Conservation (phyloP, 345 rosid genomes). For the Cardamine chenopodiifolia region DNA sequence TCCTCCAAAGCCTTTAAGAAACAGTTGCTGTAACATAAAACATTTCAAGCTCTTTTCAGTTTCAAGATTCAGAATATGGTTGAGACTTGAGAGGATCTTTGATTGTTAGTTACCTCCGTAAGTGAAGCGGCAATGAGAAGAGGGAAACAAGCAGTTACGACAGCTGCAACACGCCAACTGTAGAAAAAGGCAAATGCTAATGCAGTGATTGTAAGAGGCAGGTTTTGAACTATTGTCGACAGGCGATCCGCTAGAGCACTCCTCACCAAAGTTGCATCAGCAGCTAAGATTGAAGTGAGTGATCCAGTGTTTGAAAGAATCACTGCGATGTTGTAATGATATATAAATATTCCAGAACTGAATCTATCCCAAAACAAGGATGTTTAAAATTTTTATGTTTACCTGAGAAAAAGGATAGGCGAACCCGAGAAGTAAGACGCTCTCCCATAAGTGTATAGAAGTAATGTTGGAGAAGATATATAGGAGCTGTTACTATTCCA, state of each 20-base stretch:
- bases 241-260: slow-evolving; percentile 82
- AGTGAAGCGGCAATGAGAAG: slow-evolving; percentile 77
- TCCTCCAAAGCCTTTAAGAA: slow-evolving; percentile 84
- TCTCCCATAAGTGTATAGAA: slow-evolving; percentile 89
- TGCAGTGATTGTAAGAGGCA: slow-evolving; percentile 73
- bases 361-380: neutral
- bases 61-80: neutral
- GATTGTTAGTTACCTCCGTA: slow-evolving; percentile 52
- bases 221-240: slow-evolving; percentile 79
- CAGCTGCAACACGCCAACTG: slow-evolving; percentile 85
- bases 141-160: slow-evolving; percentile 74
- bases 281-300: slow-evolving; percentile 67
- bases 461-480: slow-evolving; percentile 71
- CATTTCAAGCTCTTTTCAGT: slow-evolving; percentile 4
- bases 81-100: neutral
- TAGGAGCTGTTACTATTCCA: slow-evolving; percentile 59
- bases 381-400: slow-evolving; percentile 9
- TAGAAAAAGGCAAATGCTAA: slow-evolving; percentile 63
- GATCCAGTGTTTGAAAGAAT: slow-evolving; percentile 68
- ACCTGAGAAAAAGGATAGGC: slow-evolving; percentile 77
- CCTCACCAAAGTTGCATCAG: slow-evolving; percentile 78
- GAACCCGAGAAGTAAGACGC: slow-evolving; percentile 72
- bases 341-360: neutral
- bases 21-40: slow-evolving; percentile 59
- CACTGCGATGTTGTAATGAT: slow-evolving; percentile 53